Percentiles rank a stretch among this genome's conserved stretches.
These are phyloP conservation scores for Pythium plurisporium DNA, from an alignment of 352 stramenopile species.

Conservation along the genomic window DNA sequence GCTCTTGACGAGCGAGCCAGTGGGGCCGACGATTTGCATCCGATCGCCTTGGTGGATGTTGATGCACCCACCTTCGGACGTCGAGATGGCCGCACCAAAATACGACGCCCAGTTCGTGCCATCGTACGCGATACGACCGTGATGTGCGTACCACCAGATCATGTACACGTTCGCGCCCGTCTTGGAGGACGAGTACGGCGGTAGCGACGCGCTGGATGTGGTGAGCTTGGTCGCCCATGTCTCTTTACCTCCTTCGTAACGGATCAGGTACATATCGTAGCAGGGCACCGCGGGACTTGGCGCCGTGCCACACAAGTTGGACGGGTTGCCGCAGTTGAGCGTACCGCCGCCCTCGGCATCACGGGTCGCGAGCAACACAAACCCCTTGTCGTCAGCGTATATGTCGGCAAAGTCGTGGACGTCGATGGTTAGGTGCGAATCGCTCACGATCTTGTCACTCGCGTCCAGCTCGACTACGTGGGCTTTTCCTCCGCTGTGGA, in stretches of 20 bases:
- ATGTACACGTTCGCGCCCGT: slow-evolving; percentile 50
- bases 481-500: slow-evolving; percentile 43
- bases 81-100: slow-evolving; percentile 54
- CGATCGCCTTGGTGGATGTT: slow-evolving; percentile 69
- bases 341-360: slow-evolving; percentile 45
- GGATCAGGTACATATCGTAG: slow-evolving; percentile 62
- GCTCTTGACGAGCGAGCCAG: slow-evolving; percentile 33
- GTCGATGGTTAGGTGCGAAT: slow-evolving; percentile 28
- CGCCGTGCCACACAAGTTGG: slow-evolving; percentile 42
- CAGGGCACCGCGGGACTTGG: slow-evolving; percentile 37
- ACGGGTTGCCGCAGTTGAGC: slow-evolving; percentile 54
- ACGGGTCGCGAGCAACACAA: slow-evolving; percentile 48
- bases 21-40: slow-evolving; percentile 55
- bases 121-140: slow-evolving; percentile 54
- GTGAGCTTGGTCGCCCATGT: slow-evolving; percentile 55
- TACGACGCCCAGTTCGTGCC: slow-evolving; percentile 60
- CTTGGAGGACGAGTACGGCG: slow-evolving; percentile 44
- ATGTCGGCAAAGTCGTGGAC: slow-evolving; percentile 56
- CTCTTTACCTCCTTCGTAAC: slow-evolving; percentile 46
- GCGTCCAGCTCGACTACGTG: slow-evolving; percentile 46
- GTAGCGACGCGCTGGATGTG: slow-evolving; percentile 40
- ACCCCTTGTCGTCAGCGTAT: slow-evolving; percentile 47
- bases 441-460: slow-evolving; percentile 38
- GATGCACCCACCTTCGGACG: slow-evolving; percentile 49
- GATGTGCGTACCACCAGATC: slow-evolving; percentile 70